Percentiles rank a stretch among this genome's conserved stretches.
phyloP scores from a whole-genome alignment of 176 grass and related monocot genomes.

The Oryza glaberrima region DNA sequence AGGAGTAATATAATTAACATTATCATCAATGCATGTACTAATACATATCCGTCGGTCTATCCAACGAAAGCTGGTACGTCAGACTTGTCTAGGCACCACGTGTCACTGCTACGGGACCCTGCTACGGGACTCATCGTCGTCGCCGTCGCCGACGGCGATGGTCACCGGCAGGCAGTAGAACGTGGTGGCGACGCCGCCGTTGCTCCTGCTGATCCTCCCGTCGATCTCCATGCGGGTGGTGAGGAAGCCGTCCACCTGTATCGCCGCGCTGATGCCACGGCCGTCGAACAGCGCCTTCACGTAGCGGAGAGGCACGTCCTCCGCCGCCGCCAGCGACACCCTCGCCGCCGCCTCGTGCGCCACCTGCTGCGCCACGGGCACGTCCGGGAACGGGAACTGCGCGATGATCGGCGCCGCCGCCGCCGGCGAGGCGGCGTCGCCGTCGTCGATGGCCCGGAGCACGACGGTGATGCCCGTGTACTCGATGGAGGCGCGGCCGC shows the following conservation, averaged over 20 bases:
- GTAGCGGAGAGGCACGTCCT: slow-evolving; percentile 13
- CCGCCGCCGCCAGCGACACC: not conserved
- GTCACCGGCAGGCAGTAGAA: slow-evolving; percentile 28
- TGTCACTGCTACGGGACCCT: not conserved
- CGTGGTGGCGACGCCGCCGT: not conserved
- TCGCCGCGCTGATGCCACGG: not conserved
- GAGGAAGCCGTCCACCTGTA: not conserved
- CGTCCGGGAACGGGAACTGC: not conserved
- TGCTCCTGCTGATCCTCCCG: not conserved
- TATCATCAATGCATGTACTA: too few relatives aligned
- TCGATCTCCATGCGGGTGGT: not conserved
- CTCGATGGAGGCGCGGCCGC: not conserved
- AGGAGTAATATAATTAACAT: too few relatives aligned
- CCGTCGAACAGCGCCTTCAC: slow-evolving; percentile 16
- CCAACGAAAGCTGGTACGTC: not conserved
- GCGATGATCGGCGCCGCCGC: not conserved
- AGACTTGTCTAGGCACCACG: not conserved
- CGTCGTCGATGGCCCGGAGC: not conserved
- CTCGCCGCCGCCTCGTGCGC: not conserved
- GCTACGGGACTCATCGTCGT: not conserved
- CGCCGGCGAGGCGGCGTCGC: not conserved
- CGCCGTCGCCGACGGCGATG: not conserved
- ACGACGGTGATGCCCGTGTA: not conserved
- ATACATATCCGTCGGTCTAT: not conserved
- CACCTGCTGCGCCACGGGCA: not conserved